These are phyloP conservation scores for Shiraia sp. DNA, from an alignment of 2,329 filamentous ascomycete species.

Conservation along the genomic window DNA sequence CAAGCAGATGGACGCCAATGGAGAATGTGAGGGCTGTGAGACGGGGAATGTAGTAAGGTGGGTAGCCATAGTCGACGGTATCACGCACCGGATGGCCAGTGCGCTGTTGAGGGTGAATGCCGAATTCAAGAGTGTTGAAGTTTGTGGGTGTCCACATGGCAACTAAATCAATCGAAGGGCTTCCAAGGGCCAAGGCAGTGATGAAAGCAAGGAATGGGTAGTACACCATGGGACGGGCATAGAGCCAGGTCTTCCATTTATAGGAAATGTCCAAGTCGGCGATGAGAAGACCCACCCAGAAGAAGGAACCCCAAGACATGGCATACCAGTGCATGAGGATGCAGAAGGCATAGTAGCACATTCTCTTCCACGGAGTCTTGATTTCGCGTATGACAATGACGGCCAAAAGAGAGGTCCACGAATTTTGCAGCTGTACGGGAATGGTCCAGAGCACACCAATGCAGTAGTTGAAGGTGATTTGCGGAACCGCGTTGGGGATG, in stretches of 20 bases:
- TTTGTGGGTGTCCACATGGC: conserved; percentile 34
- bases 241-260: conserved; percentile 44
- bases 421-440: conserved; percentile 49
- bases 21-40: conserved; percentile 46
- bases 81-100: conserved; percentile 41
- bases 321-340: conserved; percentile 50
- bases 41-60: conserved; percentile 46
- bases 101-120: conserved; percentile 44
- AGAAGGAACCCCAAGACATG: conserved; percentile 47
- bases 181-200: too few species aligned
- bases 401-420: conserved; percentile 46
- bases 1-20: conserved; percentile 31
- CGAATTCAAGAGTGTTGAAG: conserved; percentile 43
- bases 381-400: conserved; percentile 48
- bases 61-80: conserved; percentile 37
- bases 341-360: conserved; percentile 46
- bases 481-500: conserved; percentile 50
- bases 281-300: conserved; percentile 48
- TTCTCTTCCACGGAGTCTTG: conserved; percentile 49
- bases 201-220: conserved; percentile 39
- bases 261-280: conserved; percentile 50
- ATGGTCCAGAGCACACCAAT: conserved; percentile 53
- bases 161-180: conserved; percentile 37
- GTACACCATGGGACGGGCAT: conserved; percentile 35
- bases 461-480: conserved; percentile 51